A percentile compares a stretch with the other conserved stretches of the same genome.
Evolutionary conservation across 2,329 filamentous ascomycete genomes (phyloP).

Genomic region (Colletotrichum eremochloae): DNA sequence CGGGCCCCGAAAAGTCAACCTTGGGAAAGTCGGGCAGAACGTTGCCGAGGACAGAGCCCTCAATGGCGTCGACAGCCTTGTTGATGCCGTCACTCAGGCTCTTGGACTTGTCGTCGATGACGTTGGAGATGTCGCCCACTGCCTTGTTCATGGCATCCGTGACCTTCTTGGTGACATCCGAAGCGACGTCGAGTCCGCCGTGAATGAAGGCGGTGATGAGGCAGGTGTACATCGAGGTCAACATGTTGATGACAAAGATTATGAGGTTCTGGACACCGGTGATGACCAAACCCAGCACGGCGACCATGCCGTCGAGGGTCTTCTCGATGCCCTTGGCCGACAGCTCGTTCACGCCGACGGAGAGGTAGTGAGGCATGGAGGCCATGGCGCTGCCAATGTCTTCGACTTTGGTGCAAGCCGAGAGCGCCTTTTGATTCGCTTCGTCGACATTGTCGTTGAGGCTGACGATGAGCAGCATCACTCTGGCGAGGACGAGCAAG

Average conservation of each 20-base stretch:
- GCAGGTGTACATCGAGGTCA: slow-evolving; percentile 91
- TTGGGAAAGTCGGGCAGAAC: slow-evolving; percentile 59
- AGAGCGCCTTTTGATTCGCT: slow-evolving; percentile 85
- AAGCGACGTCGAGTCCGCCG: slow-evolving; percentile 79
- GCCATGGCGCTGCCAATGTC: slow-evolving; percentile 95
- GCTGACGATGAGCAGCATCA: slow-evolving; percentile 80
- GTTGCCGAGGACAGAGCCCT: slow-evolving; percentile 64
- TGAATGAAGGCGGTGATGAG: slow-evolving; percentile 87
- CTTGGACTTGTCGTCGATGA: slow-evolving; percentile 69
- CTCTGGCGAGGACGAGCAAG: slow-evolving; percentile 84
- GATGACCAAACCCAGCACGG: slow-evolving; percentile 82
- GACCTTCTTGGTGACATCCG: slow-evolving; percentile 65
- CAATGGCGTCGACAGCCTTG: slow-evolving; percentile 59
- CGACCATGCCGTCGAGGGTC: slow-evolving; percentile 83
- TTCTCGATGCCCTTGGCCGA: slow-evolving; percentile 84
- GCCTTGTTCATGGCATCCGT: slow-evolving; percentile 64
- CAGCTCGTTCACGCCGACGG: slow-evolving; percentile 87
- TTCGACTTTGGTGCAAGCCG: slow-evolving; percentile 92
- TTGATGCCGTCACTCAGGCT: slow-evolving; percentile 64
- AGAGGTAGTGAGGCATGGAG: slow-evolving; percentile 97
- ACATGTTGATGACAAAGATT: slow-evolving; percentile 91
- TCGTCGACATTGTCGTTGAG: slow-evolving; percentile 81
- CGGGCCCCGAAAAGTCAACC: slow-evolving; percentile 74
- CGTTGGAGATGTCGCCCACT: slow-evolving; percentile 68
- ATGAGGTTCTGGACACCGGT: slow-evolving; percentile 89